These are phyloP conservation scores for Pseudofabraea citricarpa DNA, from an alignment of 2,329 filamentous ascomycete genomes.

Conservation along the genomic window DNA sequence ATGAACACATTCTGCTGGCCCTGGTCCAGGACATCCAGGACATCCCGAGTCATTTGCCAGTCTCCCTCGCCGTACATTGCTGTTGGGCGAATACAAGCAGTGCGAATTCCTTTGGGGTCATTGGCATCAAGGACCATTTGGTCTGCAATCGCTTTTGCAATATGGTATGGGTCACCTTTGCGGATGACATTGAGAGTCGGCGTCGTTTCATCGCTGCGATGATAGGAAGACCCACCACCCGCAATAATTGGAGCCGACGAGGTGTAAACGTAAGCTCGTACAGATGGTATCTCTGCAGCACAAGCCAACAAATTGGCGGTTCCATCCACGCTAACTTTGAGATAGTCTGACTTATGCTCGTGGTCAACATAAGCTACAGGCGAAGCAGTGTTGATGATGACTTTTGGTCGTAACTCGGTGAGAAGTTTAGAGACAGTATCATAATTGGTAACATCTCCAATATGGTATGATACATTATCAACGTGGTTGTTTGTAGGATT, in stretches of 20 bases:
- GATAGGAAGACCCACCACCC: constrained; percentile 11
- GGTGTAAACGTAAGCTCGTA: constrained; percentile 29
- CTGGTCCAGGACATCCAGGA: constrained; percentile 32
- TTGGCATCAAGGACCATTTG: constrained; percentile 18
- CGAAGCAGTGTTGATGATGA: constrained; percentile 46
- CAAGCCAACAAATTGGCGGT: constrained; percentile 42
- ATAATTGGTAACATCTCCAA: constrained; percentile 43
- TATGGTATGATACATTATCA: constrained; percentile 37
- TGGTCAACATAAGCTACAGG: constrained; percentile 30
- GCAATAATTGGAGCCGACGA: constrained; percentile 17
- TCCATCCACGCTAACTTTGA: constrained; percentile 44
- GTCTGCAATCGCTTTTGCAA: constrained; percentile 19
- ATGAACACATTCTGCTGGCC: not conserved
- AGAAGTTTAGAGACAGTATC: constrained; percentile 37
- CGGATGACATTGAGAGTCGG: constrained; percentile 15
- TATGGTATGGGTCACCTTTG: constrained; percentile 17
- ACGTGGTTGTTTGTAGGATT: constrained; percentile 32
- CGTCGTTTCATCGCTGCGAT: constrained; percentile 16
- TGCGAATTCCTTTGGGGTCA: constrained; percentile 37
- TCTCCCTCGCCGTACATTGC: constrained; percentile 47
- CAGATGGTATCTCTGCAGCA: constrained; percentile 41
- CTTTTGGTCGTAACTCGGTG: constrained; percentile 35
- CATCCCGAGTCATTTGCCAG: constrained; percentile 29
- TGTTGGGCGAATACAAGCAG: constrained; percentile 43
- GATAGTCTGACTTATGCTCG: constrained; percentile 12